Evolutionary conservation across 2,329 filamentous ascomycete species (phyloP), one percentile per base, ranked within the genome.

Genomic region (Fusarium pseudonygamai): DNA sequence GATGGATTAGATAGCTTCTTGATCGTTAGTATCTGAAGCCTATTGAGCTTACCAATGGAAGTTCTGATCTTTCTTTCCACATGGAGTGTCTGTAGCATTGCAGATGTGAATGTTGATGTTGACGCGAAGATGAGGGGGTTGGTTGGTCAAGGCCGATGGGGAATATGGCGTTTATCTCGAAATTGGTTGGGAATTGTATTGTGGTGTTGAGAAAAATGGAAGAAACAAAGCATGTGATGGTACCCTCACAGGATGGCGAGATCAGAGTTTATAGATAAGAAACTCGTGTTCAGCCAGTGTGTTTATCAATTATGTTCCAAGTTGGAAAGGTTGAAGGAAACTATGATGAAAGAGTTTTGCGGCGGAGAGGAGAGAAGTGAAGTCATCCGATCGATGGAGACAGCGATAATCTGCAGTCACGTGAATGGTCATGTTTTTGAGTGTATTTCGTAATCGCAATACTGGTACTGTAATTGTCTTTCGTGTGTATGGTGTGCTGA

Each of bases 1-100:
- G 73, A 58, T 37, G 64, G 75, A 69, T 76, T 74, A 74, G 73
- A 67, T 78, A 76, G 74, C 74, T 78, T 78, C 77, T 74, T 77
- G 64, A 52, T 73, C 70, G 57, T 75, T 49, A 68, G 63, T 67
- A 52, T 64, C 50, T 55, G 62, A 72, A 71, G 73, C 75, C 68
- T 52, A 37, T 67, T 62, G 37, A 65, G 76, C 76, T 78, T 69
- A 56, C 67, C 70, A 78, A 78, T 78, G 77, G 77, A 78, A 78
- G 74, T 75, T 60, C 68, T 73, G 36, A 64, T 78, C 75, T 75
- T 77, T 78, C 73, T 71, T 75, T 67, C 74, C 67, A 71, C 26
- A 67, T 26, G 26, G 32, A 61, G 37, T 57, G 40, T 50, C 53
- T 39, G 22, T 22, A 55, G 37, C 24, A 39, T 42, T 67, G 62